Conservation (phyloP, 305 asterid species). For the Plantago coronopus region DNA sequence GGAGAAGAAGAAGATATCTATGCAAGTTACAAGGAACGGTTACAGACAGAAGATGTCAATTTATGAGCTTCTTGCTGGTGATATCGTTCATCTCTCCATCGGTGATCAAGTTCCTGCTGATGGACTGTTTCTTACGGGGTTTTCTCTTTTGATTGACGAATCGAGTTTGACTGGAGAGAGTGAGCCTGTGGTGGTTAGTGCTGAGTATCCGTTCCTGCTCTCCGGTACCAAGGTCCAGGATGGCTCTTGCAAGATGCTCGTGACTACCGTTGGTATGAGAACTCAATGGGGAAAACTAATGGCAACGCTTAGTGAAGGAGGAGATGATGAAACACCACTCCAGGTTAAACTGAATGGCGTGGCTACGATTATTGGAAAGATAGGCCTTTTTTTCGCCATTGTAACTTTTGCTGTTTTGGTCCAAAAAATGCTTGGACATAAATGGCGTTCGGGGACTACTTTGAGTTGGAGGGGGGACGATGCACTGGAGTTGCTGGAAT, state of each 20-base stretch:
- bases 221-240: constrained; percentile 97
- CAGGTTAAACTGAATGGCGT: constrained; percentile 90
- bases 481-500: constrained; percentile 67
- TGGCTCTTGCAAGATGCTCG: constrained; percentile 89
- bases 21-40: constrained; percentile 76
- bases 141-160: constrained; percentile 71
- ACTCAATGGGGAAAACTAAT: constrained; percentile 94
- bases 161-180: constrained; percentile 96
- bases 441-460: constrained; percentile 43
- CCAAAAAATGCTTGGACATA: constrained; percentile 62
- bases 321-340: constrained; percentile 85
- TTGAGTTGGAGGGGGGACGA: constrained; percentile 63
- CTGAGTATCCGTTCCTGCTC: constrained; percentile 61
- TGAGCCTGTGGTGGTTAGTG: constrained; percentile 66
- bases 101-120: constrained; percentile 97
- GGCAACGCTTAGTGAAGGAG: constrained; percentile 91
- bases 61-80: constrained; percentile 69
- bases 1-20: constrained; percentile 77
- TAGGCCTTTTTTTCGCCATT: constrained; percentile 78
- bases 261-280: constrained; percentile 92
- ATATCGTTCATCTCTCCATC: constrained; percentile 75
- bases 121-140: constrained; percentile 81
- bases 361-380: constrained; percentile 86
- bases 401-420: constrained; percentile 83
- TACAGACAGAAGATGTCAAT: constrained; percentile 72